phyloP scores from a whole-genome alignment of 2,329 filamentous ascomycete genomes.

The Trichoderma hamatum region DNA sequence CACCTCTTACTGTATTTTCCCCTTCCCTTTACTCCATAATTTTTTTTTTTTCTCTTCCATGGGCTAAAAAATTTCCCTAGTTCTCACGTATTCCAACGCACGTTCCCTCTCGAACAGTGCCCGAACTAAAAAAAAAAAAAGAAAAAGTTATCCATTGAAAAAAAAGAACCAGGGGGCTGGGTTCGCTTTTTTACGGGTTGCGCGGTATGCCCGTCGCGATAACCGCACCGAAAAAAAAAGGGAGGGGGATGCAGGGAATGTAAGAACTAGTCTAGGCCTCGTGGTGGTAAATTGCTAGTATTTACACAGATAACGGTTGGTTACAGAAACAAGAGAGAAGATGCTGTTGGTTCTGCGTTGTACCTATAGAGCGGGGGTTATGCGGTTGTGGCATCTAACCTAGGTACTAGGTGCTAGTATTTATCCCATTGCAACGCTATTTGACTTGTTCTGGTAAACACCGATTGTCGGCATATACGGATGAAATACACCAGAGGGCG shows the following conservation, averaged over 20 bases:
- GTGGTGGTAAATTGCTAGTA: not conserved
- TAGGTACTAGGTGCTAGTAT: not conserved
- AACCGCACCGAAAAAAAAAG: not conserved
- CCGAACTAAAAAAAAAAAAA: not conserved
- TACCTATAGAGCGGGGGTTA: not conserved
- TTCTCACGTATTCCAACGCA: not conserved
- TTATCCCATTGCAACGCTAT: not conserved
- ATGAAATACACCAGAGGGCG: not conserved
- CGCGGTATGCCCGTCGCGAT: not conserved
- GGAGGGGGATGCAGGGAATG: not conserved
- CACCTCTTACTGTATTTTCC: not conserved
- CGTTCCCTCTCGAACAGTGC: not conserved
- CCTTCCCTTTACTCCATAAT: slow-evolving; percentile 2
- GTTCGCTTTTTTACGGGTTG: not conserved
- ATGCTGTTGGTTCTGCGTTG: not conserved
- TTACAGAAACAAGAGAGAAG: not conserved
- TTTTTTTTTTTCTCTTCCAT: not conserved
- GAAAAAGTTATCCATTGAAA: too few relatives aligned
- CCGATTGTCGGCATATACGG: not conserved
- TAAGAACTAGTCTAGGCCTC: not conserved
- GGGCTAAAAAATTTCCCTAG: not conserved
- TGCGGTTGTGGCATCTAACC: too few relatives aligned
- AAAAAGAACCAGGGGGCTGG: not conserved
- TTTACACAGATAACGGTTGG: not conserved
- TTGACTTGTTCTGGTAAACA: not conserved